These are phyloP conservation scores for Daldinia loculata DNA, from an alignment of 495 filamentous ascomycete genomes.

Conservation along the genomic window DNA sequence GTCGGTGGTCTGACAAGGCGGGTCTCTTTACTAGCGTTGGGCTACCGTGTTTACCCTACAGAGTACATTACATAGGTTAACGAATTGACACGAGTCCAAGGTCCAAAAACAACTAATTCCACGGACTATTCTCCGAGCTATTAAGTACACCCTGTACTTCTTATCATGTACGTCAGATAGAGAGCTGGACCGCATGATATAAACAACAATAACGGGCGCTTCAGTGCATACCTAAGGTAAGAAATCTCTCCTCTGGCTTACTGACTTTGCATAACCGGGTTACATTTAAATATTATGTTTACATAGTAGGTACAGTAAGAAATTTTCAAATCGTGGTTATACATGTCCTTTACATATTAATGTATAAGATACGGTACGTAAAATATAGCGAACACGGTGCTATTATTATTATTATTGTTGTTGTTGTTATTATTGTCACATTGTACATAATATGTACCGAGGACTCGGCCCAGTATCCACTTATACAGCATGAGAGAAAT, in stretches of 20 bases:
- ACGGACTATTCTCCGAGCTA: slow-evolving; percentile 40
- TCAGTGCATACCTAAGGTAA: slow-evolving; percentile 3
- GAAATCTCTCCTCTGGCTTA: slow-evolving; percentile 10
- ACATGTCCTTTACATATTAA: neutral
- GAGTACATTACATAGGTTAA: neutral
- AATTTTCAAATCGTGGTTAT: too few species aligned
- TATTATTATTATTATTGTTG: neutral
- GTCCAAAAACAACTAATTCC: neutral
- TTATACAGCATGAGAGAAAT: slow-evolving; percentile 16
- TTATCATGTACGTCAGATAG: slow-evolving; percentile 36
- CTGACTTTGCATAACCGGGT: slow-evolving; percentile 9
- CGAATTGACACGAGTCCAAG: slow-evolving; percentile 16
- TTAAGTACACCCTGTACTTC: slow-evolving; percentile 24
- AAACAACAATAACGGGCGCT: slow-evolving; percentile 5
- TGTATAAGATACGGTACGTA: slow-evolving; percentile 4
- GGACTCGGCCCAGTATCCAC: slow-evolving; percentile 30
- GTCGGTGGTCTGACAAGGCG: slow-evolving; percentile 24
- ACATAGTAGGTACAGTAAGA: neutral
- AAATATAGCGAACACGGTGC: neutral
- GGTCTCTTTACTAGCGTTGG: slow-evolving; percentile 34
- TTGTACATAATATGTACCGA: slow-evolving; percentile 29
- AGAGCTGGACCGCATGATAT: slow-evolving; percentile 22
- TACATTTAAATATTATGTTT: slow-evolving; percentile 22
- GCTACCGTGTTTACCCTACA: slow-evolving; percentile 16
- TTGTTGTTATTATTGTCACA: neutral